A percentile compares a stretch with the other conserved stretches of the same genome.
These are phyloP conservation scores for Vickermania spadyakhi DNA, from an alignment of 208 protist species.

Conservation along the genomic window DNA sequence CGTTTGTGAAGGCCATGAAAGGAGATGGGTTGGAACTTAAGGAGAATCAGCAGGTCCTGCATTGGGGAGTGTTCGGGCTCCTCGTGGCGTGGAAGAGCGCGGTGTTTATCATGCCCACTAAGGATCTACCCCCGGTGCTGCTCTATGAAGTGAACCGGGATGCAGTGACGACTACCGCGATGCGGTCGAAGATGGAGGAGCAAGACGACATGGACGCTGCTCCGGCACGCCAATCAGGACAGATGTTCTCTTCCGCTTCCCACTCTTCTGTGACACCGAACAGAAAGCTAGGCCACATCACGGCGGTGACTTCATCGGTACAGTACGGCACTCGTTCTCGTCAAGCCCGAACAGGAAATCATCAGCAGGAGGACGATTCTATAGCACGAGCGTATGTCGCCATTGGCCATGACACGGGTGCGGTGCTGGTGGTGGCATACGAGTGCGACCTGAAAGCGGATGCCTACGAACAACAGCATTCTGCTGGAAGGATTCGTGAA, in stretches of 20 bases:
- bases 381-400: conserved; percentile 10
- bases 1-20: not conserved
- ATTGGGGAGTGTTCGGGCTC: conserved; percentile 18
- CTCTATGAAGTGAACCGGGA: not conserved
- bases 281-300: not conserved
- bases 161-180: not conserved
- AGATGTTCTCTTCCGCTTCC: not conserved
- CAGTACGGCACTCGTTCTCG: not conserved
- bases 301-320: not conserved
- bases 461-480: too few relatives aligned
- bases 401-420: conserved; percentile 12
- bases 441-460: not conserved
- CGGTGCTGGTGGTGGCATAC: conserved; percentile 13
- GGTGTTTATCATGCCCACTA: conserved; percentile 16
- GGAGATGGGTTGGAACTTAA: not conserved
- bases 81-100: conserved; percentile 14
- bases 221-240: too few relatives aligned
- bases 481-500: too few relatives aligned
- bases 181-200: not conserved
- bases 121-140: not conserved
- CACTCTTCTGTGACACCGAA: not conserved
- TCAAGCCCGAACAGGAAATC: not conserved
- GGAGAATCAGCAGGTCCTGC: conserved; percentile 7
- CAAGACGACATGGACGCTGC: not conserved
- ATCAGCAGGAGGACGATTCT: not conserved